A percentile compares a stretch with the other conserved stretches of the same genome.
Conservation (phyloP, 2,329 filamentous ascomycete genomes). For the Fusarium subtropicale region DNA sequence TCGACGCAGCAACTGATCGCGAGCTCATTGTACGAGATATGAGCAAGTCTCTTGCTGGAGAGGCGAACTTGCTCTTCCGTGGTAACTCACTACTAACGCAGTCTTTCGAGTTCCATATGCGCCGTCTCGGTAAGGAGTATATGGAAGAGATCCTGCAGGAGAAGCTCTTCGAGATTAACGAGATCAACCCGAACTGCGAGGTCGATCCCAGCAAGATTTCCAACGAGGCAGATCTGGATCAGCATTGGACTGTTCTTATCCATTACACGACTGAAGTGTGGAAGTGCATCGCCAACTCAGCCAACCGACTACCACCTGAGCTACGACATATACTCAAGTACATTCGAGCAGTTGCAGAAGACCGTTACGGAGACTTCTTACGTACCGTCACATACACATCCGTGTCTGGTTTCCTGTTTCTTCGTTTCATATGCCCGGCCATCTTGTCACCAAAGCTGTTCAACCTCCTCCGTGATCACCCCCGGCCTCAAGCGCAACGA, state of each 20-base stretch:
- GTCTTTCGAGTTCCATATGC: slow-evolving; percentile 95
- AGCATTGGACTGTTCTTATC: slow-evolving; percentile 85
- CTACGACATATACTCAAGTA: slow-evolving; percentile 89
- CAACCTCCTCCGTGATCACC: slow-evolving; percentile 84
- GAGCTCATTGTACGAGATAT: slow-evolving; percentile 81
- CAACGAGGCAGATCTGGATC: slow-evolving; percentile 75
- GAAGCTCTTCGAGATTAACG: slow-evolving; percentile 89
- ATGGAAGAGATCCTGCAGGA: slow-evolving; percentile 87
- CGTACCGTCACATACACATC: slow-evolving; percentile 92
- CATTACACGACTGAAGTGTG: slow-evolving; percentile 84
- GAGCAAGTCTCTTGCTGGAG: slow-evolving; percentile 81
- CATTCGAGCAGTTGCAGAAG: slow-evolving; percentile 90
- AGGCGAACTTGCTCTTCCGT: slow-evolving; percentile 94
- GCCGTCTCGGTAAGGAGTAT: slow-evolving; percentile 91
- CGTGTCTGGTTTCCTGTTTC: slow-evolving; percentile 92
- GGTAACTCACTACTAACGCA: slow-evolving; percentile 96
- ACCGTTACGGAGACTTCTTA: slow-evolving; percentile 92
- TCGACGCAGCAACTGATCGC: slow-evolving; percentile 71
- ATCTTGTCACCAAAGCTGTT: slow-evolving; percentile 96
- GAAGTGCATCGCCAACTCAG: slow-evolving; percentile 83
- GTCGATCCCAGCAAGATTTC: slow-evolving; percentile 86
- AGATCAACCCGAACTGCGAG: slow-evolving; percentile 91
- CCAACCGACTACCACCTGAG: slow-evolving; percentile 80
- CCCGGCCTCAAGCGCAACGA: slow-evolving; percentile 82
- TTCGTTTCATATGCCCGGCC: slow-evolving; percentile 96